Conservation (phyloP, 177 flowering plant genomes). For the Vitis hybrid region DNA sequence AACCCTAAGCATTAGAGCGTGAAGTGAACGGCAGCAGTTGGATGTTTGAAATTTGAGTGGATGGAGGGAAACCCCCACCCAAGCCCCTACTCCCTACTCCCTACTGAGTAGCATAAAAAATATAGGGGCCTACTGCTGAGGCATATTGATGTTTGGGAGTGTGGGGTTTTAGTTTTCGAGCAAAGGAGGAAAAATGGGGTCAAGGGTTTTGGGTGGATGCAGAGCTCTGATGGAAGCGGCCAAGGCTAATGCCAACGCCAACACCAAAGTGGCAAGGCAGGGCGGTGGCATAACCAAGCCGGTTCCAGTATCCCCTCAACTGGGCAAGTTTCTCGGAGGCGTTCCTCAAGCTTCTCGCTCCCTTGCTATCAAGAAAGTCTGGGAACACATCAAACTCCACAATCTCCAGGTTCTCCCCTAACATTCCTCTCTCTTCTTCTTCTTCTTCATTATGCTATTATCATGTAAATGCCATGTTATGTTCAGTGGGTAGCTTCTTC, state of each 20-base stretch:
- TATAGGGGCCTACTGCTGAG: too few species aligned
- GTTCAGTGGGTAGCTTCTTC: background rate
- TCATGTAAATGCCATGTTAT: too few species aligned
- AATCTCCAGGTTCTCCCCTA: constrained; percentile 60
- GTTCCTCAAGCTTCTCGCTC: constrained; percentile 50
- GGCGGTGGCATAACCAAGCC: constrained; percentile 35
- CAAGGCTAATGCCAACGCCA: background rate
- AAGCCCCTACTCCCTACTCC: too few species aligned
- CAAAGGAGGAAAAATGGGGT: too few species aligned
- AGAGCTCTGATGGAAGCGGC: constrained; percentile 20
- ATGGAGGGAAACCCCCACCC: too few species aligned
- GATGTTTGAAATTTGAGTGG: too few species aligned
- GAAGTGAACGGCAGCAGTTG: too few species aligned
- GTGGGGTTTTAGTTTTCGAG: background rate
- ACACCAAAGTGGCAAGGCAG: background rate
- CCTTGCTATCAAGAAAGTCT: constrained; percentile 57
- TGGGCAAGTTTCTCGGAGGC: constrained; percentile 44
- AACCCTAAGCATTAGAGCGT: too few species aligned
- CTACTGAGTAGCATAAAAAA: too few species aligned
- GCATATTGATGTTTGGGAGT: too few species aligned
- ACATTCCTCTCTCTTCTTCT: background rate
- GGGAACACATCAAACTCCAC: constrained; percentile 61
- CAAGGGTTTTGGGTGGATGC: constrained; percentile 13
- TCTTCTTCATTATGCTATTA: background rate
- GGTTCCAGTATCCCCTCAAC: constrained; percentile 46